These are phyloP conservation scores for Neopestalotiopsis clavispora DNA, from an alignment of 2,329 filamentous ascomycete genomes.

Conservation along the genomic window DNA sequence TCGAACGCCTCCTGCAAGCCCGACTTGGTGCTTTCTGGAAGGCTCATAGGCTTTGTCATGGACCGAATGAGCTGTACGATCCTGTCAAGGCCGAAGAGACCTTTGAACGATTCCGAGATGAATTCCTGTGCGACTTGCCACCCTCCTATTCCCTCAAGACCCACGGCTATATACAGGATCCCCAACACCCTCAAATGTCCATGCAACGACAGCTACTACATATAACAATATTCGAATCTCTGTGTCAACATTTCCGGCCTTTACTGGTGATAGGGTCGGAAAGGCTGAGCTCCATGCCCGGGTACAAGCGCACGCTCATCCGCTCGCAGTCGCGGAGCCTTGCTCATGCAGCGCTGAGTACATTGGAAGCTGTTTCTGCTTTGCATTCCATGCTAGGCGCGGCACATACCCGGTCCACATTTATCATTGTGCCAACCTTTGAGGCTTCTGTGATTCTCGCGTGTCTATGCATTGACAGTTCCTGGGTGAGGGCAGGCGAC, in stretches of 20 bases:
- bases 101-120: constrained; percentile 23
- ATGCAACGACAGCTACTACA: constrained; percentile 24
- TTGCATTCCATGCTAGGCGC: constrained; percentile 23
- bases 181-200: constrained; percentile 16
- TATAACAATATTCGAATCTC: constrained; percentile 22
- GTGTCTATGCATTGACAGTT: constrained; percentile 11
- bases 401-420: constrained; percentile 16
- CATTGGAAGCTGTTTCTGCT: constrained; percentile 13
- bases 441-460: constrained; percentile 22
- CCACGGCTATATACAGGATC: constrained; percentile 21
- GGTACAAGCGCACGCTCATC: constrained; percentile 21
- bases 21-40: constrained; percentile 21
- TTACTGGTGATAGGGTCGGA: constrained; percentile 11
- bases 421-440: constrained; percentile 23
- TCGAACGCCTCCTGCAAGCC: constrained; percentile 22
- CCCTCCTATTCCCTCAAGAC: constrained; percentile 20
- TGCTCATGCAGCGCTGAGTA: constrained; percentile 20
- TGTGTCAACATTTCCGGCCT: constrained; percentile 26
- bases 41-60: neutral
- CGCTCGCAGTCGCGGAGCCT: constrained; percentile 19
- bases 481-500: neutral
- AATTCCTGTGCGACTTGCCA: constrained; percentile 21
- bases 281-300: constrained; percentile 12
- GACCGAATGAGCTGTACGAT: constrained; percentile 20
- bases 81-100: constrained; percentile 15